Evolutionary conservation across 768 basidiomycete species (phyloP), one percentile per base, ranked within the genome.

Genomic region (Auricularia heimuer): DNA sequence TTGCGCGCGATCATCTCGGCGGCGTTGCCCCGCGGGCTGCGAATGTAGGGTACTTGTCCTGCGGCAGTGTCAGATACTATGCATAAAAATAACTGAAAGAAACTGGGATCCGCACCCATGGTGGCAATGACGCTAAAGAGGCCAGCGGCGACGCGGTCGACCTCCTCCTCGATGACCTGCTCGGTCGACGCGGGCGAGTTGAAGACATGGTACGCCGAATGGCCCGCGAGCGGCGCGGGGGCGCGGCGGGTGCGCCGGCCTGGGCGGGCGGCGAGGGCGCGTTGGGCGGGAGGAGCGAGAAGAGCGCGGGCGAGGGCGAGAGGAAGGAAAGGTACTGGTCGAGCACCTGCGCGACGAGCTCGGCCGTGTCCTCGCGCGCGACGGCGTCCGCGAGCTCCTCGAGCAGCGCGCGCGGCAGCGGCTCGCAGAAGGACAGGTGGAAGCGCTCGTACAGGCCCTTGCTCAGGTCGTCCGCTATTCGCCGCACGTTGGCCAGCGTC

Each of bases 1-100:
- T 92, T 97, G 77, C 94, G 89, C 8, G 95, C 95, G n/a, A 98
- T 87, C 95, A 98, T 97, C 76, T 99, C 97, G 21, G 95, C 97
- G 3, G 97, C 97, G 75, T 98, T 98, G 1, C 96, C 96, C 74
- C 89, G 80, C 24, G 97, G 97, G 65, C 91, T 88, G 37, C 97
- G 88, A 66, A 99, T 98, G 72, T 94, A 90, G 10, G 97, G 97
- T 24, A 96, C 89, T 69, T 92, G 89, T 1, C 91, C 94, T 94
- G 64, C n/a, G 39, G 62, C 37, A 29, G 62, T 11, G 62, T 64
- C 33, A 24, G 3, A 44, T 33, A n/a, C 34, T 54, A 18, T 36
- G 24, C 7, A 45, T 2, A 37, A 33, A 29, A 44, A 56, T 45
- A 18, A 11, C 7, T 42, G 8, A 33, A 29, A 47, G 51, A 44